Conservation (phyloP, 352 stramenopile genomes). For the Globisporangium spinosum region DNA sequence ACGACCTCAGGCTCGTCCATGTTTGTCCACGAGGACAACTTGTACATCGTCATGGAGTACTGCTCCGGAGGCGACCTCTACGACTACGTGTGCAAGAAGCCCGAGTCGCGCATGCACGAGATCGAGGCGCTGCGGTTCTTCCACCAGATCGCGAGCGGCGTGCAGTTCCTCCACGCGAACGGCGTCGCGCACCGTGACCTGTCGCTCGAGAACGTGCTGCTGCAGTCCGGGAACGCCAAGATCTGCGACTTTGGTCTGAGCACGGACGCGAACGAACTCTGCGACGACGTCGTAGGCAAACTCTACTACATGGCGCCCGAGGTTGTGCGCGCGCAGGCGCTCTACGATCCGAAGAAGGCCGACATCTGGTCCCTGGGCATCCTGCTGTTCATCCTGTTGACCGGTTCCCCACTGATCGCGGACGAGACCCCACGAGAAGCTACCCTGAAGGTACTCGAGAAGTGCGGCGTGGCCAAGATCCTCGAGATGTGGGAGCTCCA, state of each 20-base stretch:
- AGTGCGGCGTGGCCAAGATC: constrained; percentile 49
- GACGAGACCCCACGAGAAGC: constrained; percentile 28
- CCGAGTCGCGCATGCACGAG: constrained; percentile 28
- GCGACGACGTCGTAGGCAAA: constrained; percentile 51
- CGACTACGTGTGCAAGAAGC: constrained; percentile 37
- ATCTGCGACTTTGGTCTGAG: constrained; percentile 68
- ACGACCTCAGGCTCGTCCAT: constrained; percentile 14
- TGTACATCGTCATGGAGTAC: constrained; percentile 66
- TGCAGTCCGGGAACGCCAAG: constrained; percentile 36
- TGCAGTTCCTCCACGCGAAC: constrained; percentile 46
- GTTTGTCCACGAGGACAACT: constrained; percentile 37
- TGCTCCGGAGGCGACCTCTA: constrained; percentile 59
- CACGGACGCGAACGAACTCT: constrained; percentile 31
- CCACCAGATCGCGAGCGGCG: constrained; percentile 34
- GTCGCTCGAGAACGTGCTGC: constrained; percentile 58
- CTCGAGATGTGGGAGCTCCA: constrained; percentile 43
- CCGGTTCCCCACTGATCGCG: constrained; percentile 42
- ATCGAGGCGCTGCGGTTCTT: constrained; percentile 34
- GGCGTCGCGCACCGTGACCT: constrained; percentile 54
- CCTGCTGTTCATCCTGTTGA: constrained; percentile 56
- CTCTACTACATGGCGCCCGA: constrained; percentile 78
- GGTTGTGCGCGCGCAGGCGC: constrained; percentile 23
- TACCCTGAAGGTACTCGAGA: constrained; percentile 33
- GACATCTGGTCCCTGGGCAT: constrained; percentile 62
- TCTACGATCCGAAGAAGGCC: constrained; percentile 39